Conservation (phyloP, 2,329 filamentous ascomycete species). For the Zymoseptoria brevis region DNA sequence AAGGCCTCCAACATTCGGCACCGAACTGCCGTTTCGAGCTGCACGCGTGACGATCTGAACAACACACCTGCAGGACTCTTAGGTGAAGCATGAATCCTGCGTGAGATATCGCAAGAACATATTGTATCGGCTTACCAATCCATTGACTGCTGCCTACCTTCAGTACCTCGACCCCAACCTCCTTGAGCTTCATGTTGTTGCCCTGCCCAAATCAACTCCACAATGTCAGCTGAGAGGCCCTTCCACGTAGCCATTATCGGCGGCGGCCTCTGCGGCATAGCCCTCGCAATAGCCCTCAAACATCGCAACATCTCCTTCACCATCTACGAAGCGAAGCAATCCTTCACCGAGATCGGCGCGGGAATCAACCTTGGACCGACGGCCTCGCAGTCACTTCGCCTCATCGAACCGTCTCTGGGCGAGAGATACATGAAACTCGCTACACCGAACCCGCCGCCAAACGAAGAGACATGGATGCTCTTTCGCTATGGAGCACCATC, state of each 20-base stretch:
- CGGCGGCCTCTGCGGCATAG: constrained; percentile 51
- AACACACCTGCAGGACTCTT: neutral
- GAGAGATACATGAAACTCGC: constrained; percentile 30
- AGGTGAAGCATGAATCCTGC: neutral
- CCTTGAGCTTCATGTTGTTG: neutral
- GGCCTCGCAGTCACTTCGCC: constrained; percentile 90
- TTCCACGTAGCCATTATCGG: constrained; percentile 46
- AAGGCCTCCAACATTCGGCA: too few species aligned
- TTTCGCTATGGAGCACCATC: constrained; percentile 31
- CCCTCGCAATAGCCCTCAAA: constrained; percentile 46
- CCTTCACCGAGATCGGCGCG: constrained; percentile 52
- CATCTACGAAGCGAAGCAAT: constrained; percentile 34
- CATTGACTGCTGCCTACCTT: neutral
- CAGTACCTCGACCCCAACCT: neutral
- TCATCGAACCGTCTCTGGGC: constrained; percentile 49
- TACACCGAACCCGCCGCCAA: constrained; percentile 32
- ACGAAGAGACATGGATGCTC: constrained; percentile 34
- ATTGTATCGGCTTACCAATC: neutral
- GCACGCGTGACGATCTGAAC: neutral
- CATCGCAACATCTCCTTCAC: constrained; percentile 22
- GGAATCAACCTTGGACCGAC: constrained; percentile 53
- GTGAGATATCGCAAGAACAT: neutral
- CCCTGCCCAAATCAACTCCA: too few species aligned
- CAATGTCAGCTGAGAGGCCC: neutral
- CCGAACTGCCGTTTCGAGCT: neutral